Evolutionary conservation across 129 eudicot species (phyloP), one percentile per base, ranked within the genome.

Genomic region (Ambrosia trifida): DNA sequence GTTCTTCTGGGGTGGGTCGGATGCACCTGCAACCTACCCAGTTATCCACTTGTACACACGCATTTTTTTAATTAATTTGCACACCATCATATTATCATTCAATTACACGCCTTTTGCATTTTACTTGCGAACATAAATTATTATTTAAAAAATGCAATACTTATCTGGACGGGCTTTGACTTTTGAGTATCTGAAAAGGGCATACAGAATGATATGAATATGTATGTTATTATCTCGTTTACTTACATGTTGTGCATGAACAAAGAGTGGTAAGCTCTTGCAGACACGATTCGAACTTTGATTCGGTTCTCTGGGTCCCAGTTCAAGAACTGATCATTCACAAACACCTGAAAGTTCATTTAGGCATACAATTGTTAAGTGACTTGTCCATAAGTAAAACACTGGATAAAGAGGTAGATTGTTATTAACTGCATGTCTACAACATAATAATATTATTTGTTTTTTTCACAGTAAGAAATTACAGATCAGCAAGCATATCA

Each of bases 191-290:
- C 78, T 68, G 77, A 28, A 56, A 65, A 74, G 47, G 66, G 58
- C 49, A 74, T 47, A 78, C 45, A 78, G 64, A 75, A 64, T 4
- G 8, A 61, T 4, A 41, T 11, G 9, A 73, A 32, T 66, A 2
- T 19, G 8, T 58, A 35, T 50, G 38, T 18, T 49, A 16, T 66
- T 58, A 52, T 81, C 32, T 35, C 2, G 53, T 76, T 56, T 73
- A 36, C 97, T 90, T 84, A 94, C 99, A 94, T 94, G 91, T 94
- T 94, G 63, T 90, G 97, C 99, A 94, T 90, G 81, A 90, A 94
- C 81, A 94, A 47, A 57, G 99, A 94, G 79, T 94, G 99, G 76
- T 94, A 94, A 64, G 99, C 99, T 82, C 99, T 89, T 3, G 99
- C 99, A 7, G 99, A 94, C 50, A 94, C 97, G 19, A 94, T 94